These are phyloP conservation scores for Ceratobasidium sp. DNA, from an alignment of 1,284 basidiomycete genomes.

Conservation along the genomic window DNA sequence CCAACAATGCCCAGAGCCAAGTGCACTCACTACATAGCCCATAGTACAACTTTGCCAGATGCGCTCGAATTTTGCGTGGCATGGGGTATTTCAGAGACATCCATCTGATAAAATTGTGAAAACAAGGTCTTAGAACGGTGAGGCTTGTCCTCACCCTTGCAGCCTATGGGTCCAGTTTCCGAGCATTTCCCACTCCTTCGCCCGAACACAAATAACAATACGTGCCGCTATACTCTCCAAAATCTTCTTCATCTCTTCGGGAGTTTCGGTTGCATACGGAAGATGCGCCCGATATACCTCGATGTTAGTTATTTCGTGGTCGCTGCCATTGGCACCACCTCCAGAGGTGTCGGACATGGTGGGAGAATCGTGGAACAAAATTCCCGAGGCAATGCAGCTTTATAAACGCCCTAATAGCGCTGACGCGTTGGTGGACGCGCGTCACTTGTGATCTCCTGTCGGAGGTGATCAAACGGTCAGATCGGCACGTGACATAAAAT, in stretches of 20 bases:
- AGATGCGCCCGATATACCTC: slow-evolving; percentile 55
- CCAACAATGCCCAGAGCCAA: neutral
- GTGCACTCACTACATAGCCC: slow-evolving; percentile 66
- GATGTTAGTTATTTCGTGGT: slow-evolving; percentile 11
- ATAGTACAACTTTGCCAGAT: slow-evolving; percentile 85
- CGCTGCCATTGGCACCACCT: slow-evolving; percentile 6
- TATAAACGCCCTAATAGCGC: slow-evolving; percentile 14
- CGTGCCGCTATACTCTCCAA: slow-evolving; percentile 81
- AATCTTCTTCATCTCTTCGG: slow-evolving; percentile 80
- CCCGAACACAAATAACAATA: slow-evolving; percentile 78
- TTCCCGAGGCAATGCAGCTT: slow-evolving; percentile 4
- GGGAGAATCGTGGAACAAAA: neutral
- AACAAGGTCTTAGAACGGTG: slow-evolving; percentile 13
- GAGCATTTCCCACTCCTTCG: slow-evolving; percentile 80
- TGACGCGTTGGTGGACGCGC: slow-evolving; percentile 41
- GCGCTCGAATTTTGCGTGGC: slow-evolving; percentile 77
- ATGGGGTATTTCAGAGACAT: slow-evolving; percentile 86
- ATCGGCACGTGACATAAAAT: slow-evolving; percentile 10
- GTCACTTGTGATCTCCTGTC: neutral
- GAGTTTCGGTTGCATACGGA: slow-evolving; percentile 83
- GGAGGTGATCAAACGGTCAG: neutral
- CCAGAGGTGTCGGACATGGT: slow-evolving; percentile 33
- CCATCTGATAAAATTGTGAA: slow-evolving; percentile 69
- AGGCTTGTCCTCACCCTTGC: slow-evolving; percentile 71
- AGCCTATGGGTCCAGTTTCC: slow-evolving; percentile 80